These are phyloP conservation scores for Termitomyces sp. DNA, from an alignment of 768 basidiomycete species.

Conservation along the genomic window DNA sequence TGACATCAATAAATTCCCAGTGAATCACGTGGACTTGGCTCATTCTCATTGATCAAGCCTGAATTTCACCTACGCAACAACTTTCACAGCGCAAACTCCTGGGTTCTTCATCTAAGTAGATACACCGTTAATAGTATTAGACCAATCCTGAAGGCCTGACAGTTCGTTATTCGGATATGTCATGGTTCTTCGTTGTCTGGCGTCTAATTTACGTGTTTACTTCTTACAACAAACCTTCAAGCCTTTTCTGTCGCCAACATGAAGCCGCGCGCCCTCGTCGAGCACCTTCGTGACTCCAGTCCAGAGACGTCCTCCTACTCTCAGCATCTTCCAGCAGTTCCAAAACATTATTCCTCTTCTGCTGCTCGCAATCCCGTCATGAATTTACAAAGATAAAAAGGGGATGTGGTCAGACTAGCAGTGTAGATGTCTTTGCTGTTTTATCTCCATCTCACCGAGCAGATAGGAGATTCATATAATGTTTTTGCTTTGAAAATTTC, in stretches of 20 bases:
- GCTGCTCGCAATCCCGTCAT: background rate
- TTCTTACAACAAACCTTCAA: background rate
- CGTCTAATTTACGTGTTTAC: background rate
- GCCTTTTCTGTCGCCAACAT: background rate
- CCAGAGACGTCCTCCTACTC: no score
- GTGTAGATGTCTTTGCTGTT: background rate
- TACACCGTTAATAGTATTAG: no score
- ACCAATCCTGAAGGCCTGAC: no score
- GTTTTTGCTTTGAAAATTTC: background rate
- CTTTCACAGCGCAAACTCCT: no score
- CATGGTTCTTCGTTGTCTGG: background rate
- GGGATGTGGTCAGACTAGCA: background rate
- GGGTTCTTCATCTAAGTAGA: no score
- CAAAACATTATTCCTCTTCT: background rate
- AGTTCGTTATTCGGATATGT: no score
- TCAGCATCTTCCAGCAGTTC: background rate
- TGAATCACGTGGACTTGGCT: no score
- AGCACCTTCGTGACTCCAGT: background rate
- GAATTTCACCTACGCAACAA: no score
- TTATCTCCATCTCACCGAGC: background rate
- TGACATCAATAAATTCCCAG: no score
- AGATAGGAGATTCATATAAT: background rate
- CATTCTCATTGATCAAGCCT: no score
- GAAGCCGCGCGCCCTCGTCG: background rate
- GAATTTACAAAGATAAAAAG: background rate